These are phyloP conservation scores for Trichoderma aggressivum DNA, from an alignment of 2,329 filamentous ascomycete species.

Conservation along the genomic window DNA sequence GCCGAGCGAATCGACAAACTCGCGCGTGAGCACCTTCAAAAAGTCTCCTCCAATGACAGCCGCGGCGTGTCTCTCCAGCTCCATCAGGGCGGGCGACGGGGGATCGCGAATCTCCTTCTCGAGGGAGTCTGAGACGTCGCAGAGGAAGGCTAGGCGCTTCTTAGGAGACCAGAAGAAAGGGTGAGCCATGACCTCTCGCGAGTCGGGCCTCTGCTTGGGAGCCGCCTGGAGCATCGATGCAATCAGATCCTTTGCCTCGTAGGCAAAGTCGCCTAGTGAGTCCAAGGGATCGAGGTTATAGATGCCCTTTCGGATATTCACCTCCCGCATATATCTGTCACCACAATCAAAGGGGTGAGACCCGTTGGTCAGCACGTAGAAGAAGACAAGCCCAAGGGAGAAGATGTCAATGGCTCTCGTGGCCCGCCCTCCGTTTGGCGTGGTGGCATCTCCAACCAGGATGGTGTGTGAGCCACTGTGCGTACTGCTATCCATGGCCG, in stretches of 20 bases:
- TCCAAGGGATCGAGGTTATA: conserved; percentile 70
- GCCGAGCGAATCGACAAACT: conserved; percentile 84
- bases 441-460: conserved; percentile 51
- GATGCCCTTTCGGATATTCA: conserved; percentile 91
- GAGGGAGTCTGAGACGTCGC: conserved; percentile 93
- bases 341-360: conserved; percentile 92
- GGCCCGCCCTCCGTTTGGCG: conserved; percentile 63
- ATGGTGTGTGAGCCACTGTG: conserved; percentile 60
- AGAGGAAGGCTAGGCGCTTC: conserved; percentile 87
- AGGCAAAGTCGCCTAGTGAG: conserved; percentile 75
- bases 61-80: conserved; percentile 53
- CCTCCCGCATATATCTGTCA: conserved; percentile 90
- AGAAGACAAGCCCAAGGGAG: conserved; percentile 95
- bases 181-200: conserved; percentile 79
- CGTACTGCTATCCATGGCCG: conserved; percentile 50
- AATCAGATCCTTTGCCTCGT: conserved; percentile 85
- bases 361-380: conserved; percentile 93
- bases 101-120: conserved; percentile 88
- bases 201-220: conserved; percentile 62
- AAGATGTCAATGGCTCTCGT: conserved; percentile 98
- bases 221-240: conserved; percentile 66
- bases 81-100: conserved; percentile 63
- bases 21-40: conserved; percentile 67
- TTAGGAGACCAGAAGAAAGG: conserved; percentile 96
- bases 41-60: conserved; percentile 69